Evolutionary conservation across 1,139 yeast genomes (phyloP).

Genomic region (Groenewaldozyma sp.): DNA sequence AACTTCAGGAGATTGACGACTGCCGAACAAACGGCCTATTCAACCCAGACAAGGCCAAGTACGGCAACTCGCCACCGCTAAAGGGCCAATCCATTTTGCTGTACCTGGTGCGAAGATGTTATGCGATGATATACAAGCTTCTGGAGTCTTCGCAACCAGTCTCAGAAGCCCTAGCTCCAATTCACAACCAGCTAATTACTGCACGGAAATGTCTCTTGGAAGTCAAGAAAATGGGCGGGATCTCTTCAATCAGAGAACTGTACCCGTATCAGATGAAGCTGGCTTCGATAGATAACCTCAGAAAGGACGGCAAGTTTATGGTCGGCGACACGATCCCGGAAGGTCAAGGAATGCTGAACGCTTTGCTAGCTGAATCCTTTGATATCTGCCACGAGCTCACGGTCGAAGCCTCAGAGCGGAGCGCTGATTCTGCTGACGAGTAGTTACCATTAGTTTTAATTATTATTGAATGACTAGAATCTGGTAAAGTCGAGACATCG

Average conservation of each 20-base stretch:
- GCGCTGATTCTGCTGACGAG: no score
- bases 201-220: slow-evolving; percentile 84
- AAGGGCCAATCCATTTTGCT: slow-evolving; percentile 57
- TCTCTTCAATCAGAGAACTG: slow-evolving; percentile 74
- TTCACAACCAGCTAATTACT: slow-evolving; percentile 86
- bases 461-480: no score
- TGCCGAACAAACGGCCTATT: slow-evolving; percentile 50
- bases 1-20: slow-evolving; percentile 63
- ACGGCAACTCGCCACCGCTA: slow-evolving; percentile 5
- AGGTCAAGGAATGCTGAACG: slow-evolving; percentile 91
- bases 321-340: slow-evolving; percentile 86
- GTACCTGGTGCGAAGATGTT: slow-evolving; percentile 79
- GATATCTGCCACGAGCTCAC: slow-evolving; percentile 86
- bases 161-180: slow-evolving; percentile 81
- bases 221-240: slow-evolving; percentile 85
- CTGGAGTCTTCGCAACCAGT: slow-evolving; percentile 93
- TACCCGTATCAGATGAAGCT: slow-evolving; percentile 94
- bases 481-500: no score
- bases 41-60: slow-evolving; percentile 4
- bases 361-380: slow-evolving; percentile 85
- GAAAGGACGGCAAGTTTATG: slow-evolving; percentile 85
- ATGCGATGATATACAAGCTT: slow-evolving; percentile 78
- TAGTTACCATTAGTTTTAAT: no score
- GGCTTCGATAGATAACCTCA: slow-evolving; percentile 75
- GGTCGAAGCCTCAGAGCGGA: slow-evolving; percentile 75